Evolutionary conservation across 1,284 basidiomycete genomes (phyloP), one percentile per base, ranked within the genome.

Genomic region (Ganoderma leucocontextum): DNA sequence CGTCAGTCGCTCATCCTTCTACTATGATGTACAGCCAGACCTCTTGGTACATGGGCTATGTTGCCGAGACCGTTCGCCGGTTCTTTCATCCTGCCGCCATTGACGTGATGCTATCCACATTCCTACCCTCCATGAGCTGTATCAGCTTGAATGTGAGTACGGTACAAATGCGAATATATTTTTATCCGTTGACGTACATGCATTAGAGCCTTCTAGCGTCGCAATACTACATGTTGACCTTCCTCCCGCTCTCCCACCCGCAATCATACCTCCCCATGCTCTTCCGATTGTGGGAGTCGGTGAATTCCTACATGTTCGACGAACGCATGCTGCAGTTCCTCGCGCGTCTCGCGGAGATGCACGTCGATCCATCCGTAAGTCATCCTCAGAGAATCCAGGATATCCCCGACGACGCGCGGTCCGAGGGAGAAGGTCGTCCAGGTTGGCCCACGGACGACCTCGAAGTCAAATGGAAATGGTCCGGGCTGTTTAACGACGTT

Each of bases 41-140:
- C 29, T 88, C 92, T n/a, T 92, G 89, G 84, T 92, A 88, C 70
- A 92, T 96, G 84, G 92, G 95, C 35, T 95, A 93, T 77, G 87
- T 98, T 69, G 94, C 95, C 42, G 92, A 95, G 73, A 87, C 87
- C 73, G 87, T 90, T 49, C 91, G 94, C 73, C 86, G 94, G 57
- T 98, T 98, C 86, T 99, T 97, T 81, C 92, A 96, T 74, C 94
- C 96, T 10, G 88, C 90, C 63, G 94, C 95, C 61, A 93, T 94
- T 59, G 91, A 94, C 73, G 93, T 95, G 72, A 99, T 99, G 95
- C 89, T 99, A 35, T 85, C 89, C 38, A 89, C 87, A 9, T 94
- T 96, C 76, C 81, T 96, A 33, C 95, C 93, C 9, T 82, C 84
- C 69, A 85, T 97, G 70, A 93, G 96, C 75, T 92, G 91, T 41